A percentile compares a stretch with the other conserved stretches of the same genome.
phyloP scores from a whole-genome alignment of 2,329 filamentous ascomycete species.

The Talaromyces funiculosus region DNA sequence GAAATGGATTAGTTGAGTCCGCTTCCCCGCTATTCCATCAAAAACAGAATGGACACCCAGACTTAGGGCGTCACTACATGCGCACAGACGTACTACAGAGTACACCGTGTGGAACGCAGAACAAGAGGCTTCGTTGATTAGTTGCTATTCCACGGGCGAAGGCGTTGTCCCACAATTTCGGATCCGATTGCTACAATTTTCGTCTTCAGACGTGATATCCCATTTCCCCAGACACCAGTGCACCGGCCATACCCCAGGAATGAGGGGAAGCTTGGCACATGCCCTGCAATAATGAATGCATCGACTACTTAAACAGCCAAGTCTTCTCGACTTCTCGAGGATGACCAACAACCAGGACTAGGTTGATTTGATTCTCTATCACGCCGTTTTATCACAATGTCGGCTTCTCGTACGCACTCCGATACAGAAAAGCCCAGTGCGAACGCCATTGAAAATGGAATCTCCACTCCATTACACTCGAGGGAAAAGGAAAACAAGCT shows the following conservation, averaged over 20 bases:
- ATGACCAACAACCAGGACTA: neutral
- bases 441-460: conserved; percentile 1
- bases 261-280: conserved; percentile 3
- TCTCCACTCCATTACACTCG: neutral
- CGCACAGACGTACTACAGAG: neutral
- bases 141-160: neutral
- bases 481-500: conserved; percentile 25
- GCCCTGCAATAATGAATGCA: neutral
- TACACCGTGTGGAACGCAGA: neutral
- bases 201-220: neutral
- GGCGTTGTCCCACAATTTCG: neutral
- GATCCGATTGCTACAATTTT: neutral
- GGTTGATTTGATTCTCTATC: neutral
- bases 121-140: neutral
- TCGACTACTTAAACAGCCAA: neutral
- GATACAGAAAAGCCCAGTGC: conserved; percentile 4
- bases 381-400: neutral
- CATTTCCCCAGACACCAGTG: neutral
- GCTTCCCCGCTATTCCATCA: neutral
- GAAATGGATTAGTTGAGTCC: neutral
- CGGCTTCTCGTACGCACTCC: neutral
- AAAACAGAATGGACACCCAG: neutral
- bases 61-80: neutral
- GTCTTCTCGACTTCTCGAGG: neutral
- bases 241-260: neutral